Conservation (phyloP, 2,329 filamentous ascomycete genomes). For the Fusarium lateritium region DNA sequence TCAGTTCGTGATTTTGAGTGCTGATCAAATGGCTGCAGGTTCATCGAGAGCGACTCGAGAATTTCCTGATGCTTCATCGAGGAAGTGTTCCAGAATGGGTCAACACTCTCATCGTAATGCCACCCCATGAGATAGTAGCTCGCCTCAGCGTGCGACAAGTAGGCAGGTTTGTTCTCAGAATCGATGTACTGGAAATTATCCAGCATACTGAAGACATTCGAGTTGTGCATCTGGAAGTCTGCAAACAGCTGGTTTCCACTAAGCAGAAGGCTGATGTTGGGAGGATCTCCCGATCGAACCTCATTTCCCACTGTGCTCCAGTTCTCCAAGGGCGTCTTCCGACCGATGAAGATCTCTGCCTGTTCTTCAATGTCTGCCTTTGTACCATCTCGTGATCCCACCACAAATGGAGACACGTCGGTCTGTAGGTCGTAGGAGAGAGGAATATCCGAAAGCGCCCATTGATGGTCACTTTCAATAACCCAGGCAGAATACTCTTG, state of each 20-base stretch:
- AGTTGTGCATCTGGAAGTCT: constrained; percentile 5
- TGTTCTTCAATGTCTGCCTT: neutral
- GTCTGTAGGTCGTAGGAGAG: neutral
- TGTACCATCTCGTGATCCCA: neutral
- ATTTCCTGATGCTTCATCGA: neutral
- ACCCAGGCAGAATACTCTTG: neutral
- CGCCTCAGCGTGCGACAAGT: neutral
- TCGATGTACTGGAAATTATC: neutral
- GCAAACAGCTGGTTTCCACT: constrained; percentile 2
- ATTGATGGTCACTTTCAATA: neutral
- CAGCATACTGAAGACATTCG: constrained; percentile 1
- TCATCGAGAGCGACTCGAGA: neutral
- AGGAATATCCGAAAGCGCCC: neutral
- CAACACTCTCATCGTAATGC: neutral
- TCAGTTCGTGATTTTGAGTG: neutral
- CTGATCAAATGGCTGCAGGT: no score
- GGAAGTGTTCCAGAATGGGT: neutral
- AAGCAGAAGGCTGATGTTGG: neutral
- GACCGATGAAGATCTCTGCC: constrained; percentile 3
- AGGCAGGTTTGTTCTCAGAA: neutral
- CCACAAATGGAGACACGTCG: neutral
- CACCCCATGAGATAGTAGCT: constrained; percentile 1
- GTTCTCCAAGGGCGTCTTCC: neutral
- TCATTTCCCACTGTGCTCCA: neutral
- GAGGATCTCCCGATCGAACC: no score